Evolutionary conservation across 345 rosid genomes (phyloP).

Genomic region (Chamaenerion angustifolium): DNA sequence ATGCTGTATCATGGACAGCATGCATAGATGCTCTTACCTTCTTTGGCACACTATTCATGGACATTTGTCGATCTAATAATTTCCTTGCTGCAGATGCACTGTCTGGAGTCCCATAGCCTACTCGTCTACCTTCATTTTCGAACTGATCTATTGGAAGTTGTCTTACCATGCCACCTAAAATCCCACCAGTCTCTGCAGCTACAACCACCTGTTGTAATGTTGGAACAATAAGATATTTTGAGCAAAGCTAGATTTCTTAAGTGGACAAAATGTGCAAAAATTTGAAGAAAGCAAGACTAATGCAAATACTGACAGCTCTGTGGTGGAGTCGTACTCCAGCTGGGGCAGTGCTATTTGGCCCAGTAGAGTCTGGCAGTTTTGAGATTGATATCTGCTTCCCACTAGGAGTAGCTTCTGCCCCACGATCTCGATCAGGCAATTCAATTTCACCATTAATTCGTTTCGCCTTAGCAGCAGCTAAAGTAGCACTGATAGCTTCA

Average conservation of each 20-base stretch:
- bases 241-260: no score
- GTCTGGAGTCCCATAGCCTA: slow-evolving; percentile 93
- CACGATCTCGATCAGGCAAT: slow-evolving; percentile 76
- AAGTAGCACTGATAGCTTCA: slow-evolving; percentile 89
- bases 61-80: slow-evolving; percentile 92
- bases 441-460: slow-evolving; percentile 90
- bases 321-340: slow-evolving; percentile 94
- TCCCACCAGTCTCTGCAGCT: slow-evolving; percentile 98
- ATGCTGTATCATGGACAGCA: no score
- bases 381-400: slow-evolving; percentile 58
- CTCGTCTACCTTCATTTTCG: slow-evolving; percentile 98
- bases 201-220: slow-evolving; percentile 63
- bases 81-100: slow-evolving; percentile 96
- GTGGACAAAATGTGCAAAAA: neutral
- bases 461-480: slow-evolving; percentile 96
- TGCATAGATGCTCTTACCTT: slow-evolving; percentile 35
- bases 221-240: neutral
- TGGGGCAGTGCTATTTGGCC: slow-evolving; percentile 42
- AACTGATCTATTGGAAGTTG: slow-evolving; percentile 96
- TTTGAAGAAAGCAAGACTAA: slow-evolving; percentile 4
- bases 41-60: slow-evolving; percentile 86
- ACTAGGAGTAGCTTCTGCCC: slow-evolving; percentile 96
- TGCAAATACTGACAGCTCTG: slow-evolving; percentile 69
- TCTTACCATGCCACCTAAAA: slow-evolving; percentile 97
- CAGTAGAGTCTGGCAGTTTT: slow-evolving; percentile 65